Conservation (phyloP, 2,329 filamentous ascomycete genomes). For the Xylaria sp. region DNA sequence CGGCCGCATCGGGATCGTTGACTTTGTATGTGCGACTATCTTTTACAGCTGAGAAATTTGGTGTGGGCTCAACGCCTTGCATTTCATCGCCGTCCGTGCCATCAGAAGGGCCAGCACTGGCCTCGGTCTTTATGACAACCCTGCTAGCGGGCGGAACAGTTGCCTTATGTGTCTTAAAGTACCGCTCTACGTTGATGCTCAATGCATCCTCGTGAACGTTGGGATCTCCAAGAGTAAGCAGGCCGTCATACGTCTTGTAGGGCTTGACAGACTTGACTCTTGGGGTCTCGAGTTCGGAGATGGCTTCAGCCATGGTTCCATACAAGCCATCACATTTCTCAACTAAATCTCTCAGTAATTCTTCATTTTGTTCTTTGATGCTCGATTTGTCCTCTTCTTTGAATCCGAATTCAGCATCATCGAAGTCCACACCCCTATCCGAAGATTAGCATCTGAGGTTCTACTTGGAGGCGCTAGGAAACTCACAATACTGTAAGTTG, state of each 20-base stretch:
- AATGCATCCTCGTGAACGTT: constrained; percentile 78
- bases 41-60: constrained; percentile 75
- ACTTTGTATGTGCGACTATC: constrained; percentile 84
- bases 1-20: constrained; percentile 76
- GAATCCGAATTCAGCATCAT: constrained; percentile 87
- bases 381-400: constrained; percentile 88
- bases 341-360: constrained; percentile 70
- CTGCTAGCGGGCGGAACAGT: constrained; percentile 79
- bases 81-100: constrained; percentile 61
- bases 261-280: constrained; percentile 80
- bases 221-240: constrained; percentile 81
- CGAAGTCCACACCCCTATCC: constrained; percentile 86
- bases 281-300: constrained; percentile 81
- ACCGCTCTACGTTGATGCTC: constrained; percentile 88
- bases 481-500: constrained; percentile 82
- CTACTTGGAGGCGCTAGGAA: not conserved
- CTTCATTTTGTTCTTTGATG: constrained; percentile 81
- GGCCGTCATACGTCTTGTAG: constrained; percentile 81
- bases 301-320: constrained; percentile 87
- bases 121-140: constrained; percentile 69
- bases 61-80: constrained; percentile 60
- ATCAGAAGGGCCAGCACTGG: constrained; percentile 59
- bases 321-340: constrained; percentile 77
- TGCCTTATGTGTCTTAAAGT: constrained; percentile 85
- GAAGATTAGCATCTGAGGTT: constrained; percentile 32